Base-by-base conservation (phyloP, 108 stramenopile species). In the Schizochytrium sp. region DNA sequence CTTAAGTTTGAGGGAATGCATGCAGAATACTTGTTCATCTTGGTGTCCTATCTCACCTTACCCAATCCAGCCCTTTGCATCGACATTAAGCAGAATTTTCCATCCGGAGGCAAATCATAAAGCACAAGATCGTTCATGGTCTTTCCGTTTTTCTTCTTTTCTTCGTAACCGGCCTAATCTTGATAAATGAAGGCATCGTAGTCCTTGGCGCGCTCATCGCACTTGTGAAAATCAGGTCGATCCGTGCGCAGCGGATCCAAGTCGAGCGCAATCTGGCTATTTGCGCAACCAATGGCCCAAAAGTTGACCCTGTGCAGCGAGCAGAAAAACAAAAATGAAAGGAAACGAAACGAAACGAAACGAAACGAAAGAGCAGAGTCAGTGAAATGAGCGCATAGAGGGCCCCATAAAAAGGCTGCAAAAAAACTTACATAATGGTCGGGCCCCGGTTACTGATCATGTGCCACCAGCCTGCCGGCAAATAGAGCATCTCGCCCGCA, bases 381-480 rank as follows among this genome's bases (percentile, higher is more conserved):
- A 59, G n/a, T n/a, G n/a, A n/a, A 2, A 2, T 23, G 58, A 59
- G 1, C 21, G 1, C 1, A n/a, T n/a, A n/a, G 1, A n/a, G 21
- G 58, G 21, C 19, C n/a, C 1, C n/a, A 59, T 23, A 3, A 2
- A 19, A 59, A 59, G 58, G n/a, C 58, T 59, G 21, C 21, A n/a
- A 23, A 59, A 59, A 3, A 8, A 69, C 63, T 69, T 69, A 69
- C 53, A 55, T 87, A 25, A 88, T 72, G 47, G 60, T 88, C 12
- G 88, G 88, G 21, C 25, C 55, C 2, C 43, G 88, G 53, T 63
- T 69, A 8, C 53, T 23, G 23, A 88, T 57, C 25, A 29, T n/a
- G 69, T 88, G 88, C 51, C 51, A 72, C 72, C 72, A 72, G 29
- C 88, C 88, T 5, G 60, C 60, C 14, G 88, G 88, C n/a, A 88